These are phyloP conservation scores for Haplosporangium sp. DNA, from an alignment of 371 early-diverging fungal species.

Conservation along the genomic window DNA sequence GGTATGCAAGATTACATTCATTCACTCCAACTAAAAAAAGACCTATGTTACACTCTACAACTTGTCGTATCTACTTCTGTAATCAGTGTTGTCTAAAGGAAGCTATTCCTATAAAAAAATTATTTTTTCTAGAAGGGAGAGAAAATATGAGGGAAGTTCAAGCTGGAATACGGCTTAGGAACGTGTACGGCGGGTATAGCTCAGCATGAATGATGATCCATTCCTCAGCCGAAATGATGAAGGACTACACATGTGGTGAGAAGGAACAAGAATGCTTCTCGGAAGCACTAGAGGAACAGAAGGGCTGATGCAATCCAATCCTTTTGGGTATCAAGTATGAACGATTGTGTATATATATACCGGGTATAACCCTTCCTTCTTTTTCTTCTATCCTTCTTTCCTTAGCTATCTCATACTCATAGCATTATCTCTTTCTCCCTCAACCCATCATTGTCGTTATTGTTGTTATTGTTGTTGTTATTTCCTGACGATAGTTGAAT, in stretches of 20 bases:
- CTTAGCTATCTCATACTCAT: background rate
- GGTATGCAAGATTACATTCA: too few relatives aligned
- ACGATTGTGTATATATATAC: background rate
- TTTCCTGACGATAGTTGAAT: too few relatives aligned
- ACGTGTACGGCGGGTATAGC: background rate
- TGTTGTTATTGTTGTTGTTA: too few relatives aligned
- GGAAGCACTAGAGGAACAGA: constrained; percentile 2
- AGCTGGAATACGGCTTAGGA: constrained; percentile 14
- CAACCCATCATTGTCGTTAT: too few relatives aligned
- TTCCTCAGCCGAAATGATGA: constrained; percentile 20
- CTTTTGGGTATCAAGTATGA: background rate
- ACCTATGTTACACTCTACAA: background rate
- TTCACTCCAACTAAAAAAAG: background rate
- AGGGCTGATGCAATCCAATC: background rate
- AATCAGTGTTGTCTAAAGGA: background rate
- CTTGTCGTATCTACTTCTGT: background rate
- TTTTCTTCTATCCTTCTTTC: background rate
- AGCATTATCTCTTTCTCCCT: background rate
- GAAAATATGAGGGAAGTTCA: background rate
- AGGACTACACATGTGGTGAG: background rate
- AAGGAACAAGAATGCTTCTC: constrained; percentile 1
- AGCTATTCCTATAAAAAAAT: background rate
- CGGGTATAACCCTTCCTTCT: background rate
- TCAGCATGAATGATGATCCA: constrained; percentile 41
- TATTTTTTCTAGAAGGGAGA: background rate